A percentile compares a stretch with the other conserved stretches of the same genome.
Conservation (phyloP, 768 basidiomycete species). For the Albatrellus ellisii region DNA sequence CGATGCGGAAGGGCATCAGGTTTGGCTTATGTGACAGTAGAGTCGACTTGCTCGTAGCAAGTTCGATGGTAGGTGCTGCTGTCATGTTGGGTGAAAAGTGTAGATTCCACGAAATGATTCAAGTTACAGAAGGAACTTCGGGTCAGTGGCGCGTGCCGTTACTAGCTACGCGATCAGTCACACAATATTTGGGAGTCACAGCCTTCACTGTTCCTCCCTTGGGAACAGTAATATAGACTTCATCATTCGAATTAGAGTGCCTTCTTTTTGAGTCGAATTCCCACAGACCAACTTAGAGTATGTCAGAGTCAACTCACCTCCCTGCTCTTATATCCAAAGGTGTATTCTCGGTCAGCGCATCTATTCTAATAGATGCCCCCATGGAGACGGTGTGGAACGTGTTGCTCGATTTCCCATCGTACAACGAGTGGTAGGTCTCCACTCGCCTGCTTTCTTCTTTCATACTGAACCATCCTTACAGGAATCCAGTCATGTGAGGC, state of each 20-base stretch:
- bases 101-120: too few relatives aligned
- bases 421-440: constrained; percentile 42
- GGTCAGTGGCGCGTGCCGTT: too few relatives aligned
- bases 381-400: constrained; percentile 47
- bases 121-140: too few relatives aligned
- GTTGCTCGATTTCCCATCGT: constrained; percentile 46
- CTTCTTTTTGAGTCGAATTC: too few relatives aligned
- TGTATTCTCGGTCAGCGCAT: constrained; percentile 35
- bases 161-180: too few relatives aligned
- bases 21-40: constrained; percentile 26
- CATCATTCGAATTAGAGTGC: too few relatives aligned
- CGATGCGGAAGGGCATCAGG: constrained; percentile 77
- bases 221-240: too few relatives aligned
- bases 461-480: constrained; percentile 15
- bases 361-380: constrained; percentile 46
- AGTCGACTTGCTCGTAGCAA: not conserved
- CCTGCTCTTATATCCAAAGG: constrained; percentile 28
- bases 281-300: too few relatives aligned
- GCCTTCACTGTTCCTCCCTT: too few relatives aligned
- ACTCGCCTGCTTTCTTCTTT: not conserved
- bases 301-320: too few relatives aligned
- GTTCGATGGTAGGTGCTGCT: not conserved
- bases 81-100: not conserved
- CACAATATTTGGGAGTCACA: too few relatives aligned
- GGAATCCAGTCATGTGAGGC: constrained; percentile 53